Base-by-base conservation (phyloP, 345 rosid genomes). In the Cochlearia excelsa region DNA sequence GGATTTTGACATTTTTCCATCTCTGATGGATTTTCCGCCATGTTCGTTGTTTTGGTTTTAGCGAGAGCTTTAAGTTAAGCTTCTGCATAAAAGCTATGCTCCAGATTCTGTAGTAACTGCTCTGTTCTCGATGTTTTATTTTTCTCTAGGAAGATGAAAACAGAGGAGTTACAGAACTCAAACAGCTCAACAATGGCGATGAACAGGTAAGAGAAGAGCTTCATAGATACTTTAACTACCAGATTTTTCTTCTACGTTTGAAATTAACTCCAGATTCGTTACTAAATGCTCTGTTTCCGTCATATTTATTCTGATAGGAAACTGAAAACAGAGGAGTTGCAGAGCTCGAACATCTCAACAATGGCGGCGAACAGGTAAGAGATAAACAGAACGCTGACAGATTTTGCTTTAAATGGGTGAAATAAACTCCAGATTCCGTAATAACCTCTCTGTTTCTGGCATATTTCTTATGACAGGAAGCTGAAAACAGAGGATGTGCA, bases 111-210 rank as follows among this genome's bases (percentile, higher is more conserved):
- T 51, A 30, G 3, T 59, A 68, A 27, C 9, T 26, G 5, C 31
- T 61, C 51, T 46, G 39, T 61, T 61, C 11, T 11, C 1, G 30
- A 26, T 42, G 1, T 30, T 5, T 5, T 9, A 1, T 23, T 58
- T 50, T 34, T 6, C 23, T 28, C 4, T 74, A 87, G 92, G 69
- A 83, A 79, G 57, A 57, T 67, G 58, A 77, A 79, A 59, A 68
- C 78, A 65, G 84, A 76, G 76, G 49, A 65, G 82, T 23, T 74
- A 62, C 78, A 75, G 82, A 79, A 78, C 84, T 81, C 79, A 3
- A 44, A 43, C 31, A 80, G 74, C 83, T 63, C 90, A 72, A 65
- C 84, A 72, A 85, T 88, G 92, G 90, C 73, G 92, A 84, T 67
- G 54, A 75, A 58, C 7, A 82, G 85, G 91, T 82, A 76, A 59